Base-by-base conservation (phyloP, 1,284 basidiomycete species). In the Tranzscheliella williamsii region DNA sequence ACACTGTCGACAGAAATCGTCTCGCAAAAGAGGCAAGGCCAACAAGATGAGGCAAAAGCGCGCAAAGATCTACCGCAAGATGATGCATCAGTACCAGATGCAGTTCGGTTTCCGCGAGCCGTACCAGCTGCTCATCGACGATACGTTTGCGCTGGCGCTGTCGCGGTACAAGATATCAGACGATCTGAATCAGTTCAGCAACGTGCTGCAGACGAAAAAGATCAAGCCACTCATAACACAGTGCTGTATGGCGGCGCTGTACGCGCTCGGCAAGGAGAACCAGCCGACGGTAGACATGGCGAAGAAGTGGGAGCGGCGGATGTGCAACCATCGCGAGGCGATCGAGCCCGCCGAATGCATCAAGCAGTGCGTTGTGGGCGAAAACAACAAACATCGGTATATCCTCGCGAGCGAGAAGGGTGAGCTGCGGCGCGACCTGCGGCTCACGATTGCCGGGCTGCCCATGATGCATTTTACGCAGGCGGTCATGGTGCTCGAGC, bases 241-340 rank as follows among this genome's bases (percentile, higher is more conserved):
- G 37, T 77, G 75, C 43, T 65, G 67, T 56, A 77, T 77, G 63
- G 66, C 48, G 2, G 64, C 73, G 20, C 64, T 77, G 15, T 77
- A 77, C 35, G 38, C 66, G 30, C 44, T 54, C 15, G 67, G 60
- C 26, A 64, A 47, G 32, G 51, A 50, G 32, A 35, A 35, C 3
- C 53, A 48, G 22, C 20, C 30, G 13, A 61, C 47, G 17, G 86
- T 91, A 0, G 87, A 94, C 72, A 82, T 95, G 33, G 93, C 94
- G 1, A 97, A 97, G 79, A 84, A 81, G 1, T 95, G 93, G 72
- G 94, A 97, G 80, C 83, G 94, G 42, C 79, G 94, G 56, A 90
- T 89, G 79, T 98, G 94, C 78, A 97, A 97, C 76, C 94, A 98
- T 75, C 83, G 86, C 57, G 87, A 91, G 72, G 82, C 81, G 1